phyloP scores from a whole-genome alignment of 2,329 filamentous ascomycete genomes.

The Zopfia rhizophila region DNA sequence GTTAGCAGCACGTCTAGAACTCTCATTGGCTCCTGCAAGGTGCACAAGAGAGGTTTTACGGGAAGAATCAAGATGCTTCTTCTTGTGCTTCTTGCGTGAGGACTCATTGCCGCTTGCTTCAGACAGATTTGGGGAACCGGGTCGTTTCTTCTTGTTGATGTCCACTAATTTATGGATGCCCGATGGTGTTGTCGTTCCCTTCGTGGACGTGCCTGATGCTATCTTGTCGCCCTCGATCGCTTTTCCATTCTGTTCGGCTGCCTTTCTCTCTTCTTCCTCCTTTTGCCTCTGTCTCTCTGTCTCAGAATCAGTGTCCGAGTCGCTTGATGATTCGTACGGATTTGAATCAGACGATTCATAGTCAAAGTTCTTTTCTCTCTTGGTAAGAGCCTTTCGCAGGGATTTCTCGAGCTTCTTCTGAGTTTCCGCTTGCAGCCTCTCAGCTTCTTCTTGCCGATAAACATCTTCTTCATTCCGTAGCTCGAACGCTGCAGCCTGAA shows the following conservation, averaged over 20 bases:
- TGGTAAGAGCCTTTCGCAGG: constrained; percentile 82
- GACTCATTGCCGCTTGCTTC: constrained; percentile 94
- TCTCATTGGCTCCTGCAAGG: constrained; percentile 36
- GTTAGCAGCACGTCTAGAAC: constrained; percentile 57
- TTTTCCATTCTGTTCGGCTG: constrained; percentile 58
- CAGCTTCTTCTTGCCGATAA: constrained; percentile 74
- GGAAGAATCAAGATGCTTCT: constrained; percentile 44
- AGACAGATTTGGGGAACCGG: constrained; percentile 86
- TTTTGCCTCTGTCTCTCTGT: constrained; percentile 70
- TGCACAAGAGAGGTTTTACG: constrained; percentile 37
- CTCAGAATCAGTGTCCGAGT: constrained; percentile 65
- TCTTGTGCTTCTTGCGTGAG: constrained; percentile 74
- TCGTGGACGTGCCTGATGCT: constrained; percentile 69
- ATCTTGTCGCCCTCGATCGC: constrained; percentile 56
- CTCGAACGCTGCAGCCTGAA: constrained; percentile 89
- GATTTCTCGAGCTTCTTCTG: constrained; percentile 78
- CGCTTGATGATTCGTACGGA: constrained; percentile 39
- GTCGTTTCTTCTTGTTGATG: constrained; percentile 75
- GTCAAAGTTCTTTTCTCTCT: constrained; percentile 85
- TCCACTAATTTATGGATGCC: constrained; percentile 64
- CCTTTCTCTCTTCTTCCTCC: constrained; percentile 63
- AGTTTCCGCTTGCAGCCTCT: constrained; percentile 74
- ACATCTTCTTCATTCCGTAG: constrained; percentile 59
- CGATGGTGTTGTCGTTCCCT: constrained; percentile 75
- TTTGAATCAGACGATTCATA: constrained; percentile 76